These are phyloP conservation scores for Chalciporus piperatus DNA, from an alignment of 768 basidiomycete species.

Conservation along the genomic window DNA sequence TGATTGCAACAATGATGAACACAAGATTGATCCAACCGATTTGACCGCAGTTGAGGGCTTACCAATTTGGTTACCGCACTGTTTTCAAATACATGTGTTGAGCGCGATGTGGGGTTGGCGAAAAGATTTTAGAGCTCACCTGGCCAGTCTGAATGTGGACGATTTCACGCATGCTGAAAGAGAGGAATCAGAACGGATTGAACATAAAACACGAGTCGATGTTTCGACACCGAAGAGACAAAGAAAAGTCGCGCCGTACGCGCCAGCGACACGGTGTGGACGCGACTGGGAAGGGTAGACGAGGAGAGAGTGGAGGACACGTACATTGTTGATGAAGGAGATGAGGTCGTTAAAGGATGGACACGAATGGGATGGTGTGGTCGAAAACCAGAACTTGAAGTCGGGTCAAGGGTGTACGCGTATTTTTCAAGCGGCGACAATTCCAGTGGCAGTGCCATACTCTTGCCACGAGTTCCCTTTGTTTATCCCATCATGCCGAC, in stretches of 20 bases:
- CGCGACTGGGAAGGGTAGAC: constrained; percentile 15
- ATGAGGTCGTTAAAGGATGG: constrained; percentile 31
- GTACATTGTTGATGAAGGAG: constrained; percentile 28
- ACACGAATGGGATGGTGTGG: constrained; percentile 34
- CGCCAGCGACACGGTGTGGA: constrained; percentile 24
- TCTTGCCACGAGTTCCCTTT: constrained; percentile 4
- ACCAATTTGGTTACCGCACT: constrained; percentile 99
- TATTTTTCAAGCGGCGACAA: constrained; percentile 36
- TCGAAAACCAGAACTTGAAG: constrained; percentile 32
- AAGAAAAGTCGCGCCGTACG: constrained; percentile 23
- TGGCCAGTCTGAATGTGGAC: constrained; percentile 99
- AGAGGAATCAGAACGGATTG: constrained; percentile 24
- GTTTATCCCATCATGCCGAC: constrained; percentile 3
- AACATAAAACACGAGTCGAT: constrained; percentile 16
- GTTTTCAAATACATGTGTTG: constrained; percentile 27
- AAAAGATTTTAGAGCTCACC: constrained; percentile 43
- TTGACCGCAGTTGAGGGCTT: constrained; percentile 31
- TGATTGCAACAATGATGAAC: constrained; percentile 18
- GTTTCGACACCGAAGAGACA: constrained; percentile 18
- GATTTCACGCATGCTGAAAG: constrained; percentile 93
- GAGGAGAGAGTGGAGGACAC: constrained; percentile 17
- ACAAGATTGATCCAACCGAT: constrained; percentile 10
- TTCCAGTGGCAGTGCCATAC: constrained; percentile 26
- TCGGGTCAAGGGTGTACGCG: constrained; percentile 39
- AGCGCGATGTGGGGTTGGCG: constrained; percentile 16